A percentile compares a stretch with the other conserved stretches of the same genome.
Conservation (phyloP, 805 yeast genomes). For the Nakazawaea holstii region DNA sequence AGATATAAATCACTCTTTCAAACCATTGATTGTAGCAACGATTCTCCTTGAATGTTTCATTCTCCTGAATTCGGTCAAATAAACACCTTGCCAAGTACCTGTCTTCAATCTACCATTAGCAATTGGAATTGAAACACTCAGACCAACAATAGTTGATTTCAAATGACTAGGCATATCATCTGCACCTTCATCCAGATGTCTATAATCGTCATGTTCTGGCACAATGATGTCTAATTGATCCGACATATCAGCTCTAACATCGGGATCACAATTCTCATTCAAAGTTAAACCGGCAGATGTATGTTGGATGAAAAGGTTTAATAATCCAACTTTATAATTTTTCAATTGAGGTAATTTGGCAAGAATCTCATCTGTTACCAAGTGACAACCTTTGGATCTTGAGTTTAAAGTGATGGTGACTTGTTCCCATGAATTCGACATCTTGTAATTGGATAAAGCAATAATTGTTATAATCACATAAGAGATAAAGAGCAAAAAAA, state of each 20-base stretch:
- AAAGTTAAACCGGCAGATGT: conserved; percentile 74
- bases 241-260: conserved; percentile 66
- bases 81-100: conserved; percentile 87
- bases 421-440: conserved; percentile 50
- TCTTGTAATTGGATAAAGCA: not conserved
- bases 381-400: conserved; percentile 61
- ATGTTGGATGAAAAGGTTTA: conserved; percentile 69
- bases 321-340: conserved; percentile 54
- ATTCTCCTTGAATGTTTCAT: conserved; percentile 58
- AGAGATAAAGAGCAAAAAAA: not conserved
- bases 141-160: conserved; percentile 58
- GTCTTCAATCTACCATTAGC: conserved; percentile 59
- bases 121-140: conserved; percentile 62
- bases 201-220: conserved; percentile 59
- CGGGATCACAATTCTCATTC: conserved; percentile 79
- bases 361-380: conserved; percentile 64
- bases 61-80: conserved; percentile 67
- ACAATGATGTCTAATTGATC: conserved; percentile 57
- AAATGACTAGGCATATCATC: conserved; percentile 87
- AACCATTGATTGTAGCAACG: conserved; percentile 71
- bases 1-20: conserved; percentile 21
- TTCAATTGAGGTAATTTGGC: conserved; percentile 52
- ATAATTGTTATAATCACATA: not conserved
- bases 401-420: conserved; percentile 47
- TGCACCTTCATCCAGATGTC: conserved; percentile 71